phyloP scores from a whole-genome alignment of 805 yeast genomes.

The Yarrowia sp. region DNA sequence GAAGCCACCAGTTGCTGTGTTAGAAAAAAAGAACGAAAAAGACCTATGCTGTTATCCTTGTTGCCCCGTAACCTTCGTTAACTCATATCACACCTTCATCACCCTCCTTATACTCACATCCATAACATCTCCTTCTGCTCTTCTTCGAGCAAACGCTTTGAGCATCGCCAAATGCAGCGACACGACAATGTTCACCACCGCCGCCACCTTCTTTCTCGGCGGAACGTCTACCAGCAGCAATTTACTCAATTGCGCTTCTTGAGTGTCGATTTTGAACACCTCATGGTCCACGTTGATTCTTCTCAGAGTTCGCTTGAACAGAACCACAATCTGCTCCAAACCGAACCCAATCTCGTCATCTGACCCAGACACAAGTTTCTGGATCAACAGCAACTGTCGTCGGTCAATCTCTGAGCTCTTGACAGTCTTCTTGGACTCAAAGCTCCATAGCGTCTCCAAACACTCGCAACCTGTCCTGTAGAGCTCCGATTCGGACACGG shows the following conservation, averaged over 20 bases:
- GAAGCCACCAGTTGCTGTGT: constrained; percentile 38
- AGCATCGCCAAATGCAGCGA: constrained; percentile 32
- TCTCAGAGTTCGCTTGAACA: constrained; percentile 20
- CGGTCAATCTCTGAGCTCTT: constrained; percentile 32
- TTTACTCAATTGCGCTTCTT: constrained; percentile 12
- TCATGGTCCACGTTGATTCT: constrained; percentile 27
- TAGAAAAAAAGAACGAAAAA: background rate
- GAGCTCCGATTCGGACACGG: constrained; percentile 22
- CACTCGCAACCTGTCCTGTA: constrained; percentile 16
- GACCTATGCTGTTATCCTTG: no score
- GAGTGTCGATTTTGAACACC: background rate
- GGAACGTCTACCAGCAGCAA: constrained; percentile 30
- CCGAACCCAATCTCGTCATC: constrained; percentile 21
- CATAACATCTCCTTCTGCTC: background rate
- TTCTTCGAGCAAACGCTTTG: constrained; percentile 11
- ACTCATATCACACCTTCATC: background rate
- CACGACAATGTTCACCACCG: constrained; percentile 28
- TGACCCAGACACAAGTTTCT: constrained; percentile 26
- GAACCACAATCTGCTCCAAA: constrained; percentile 26
- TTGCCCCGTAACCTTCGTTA: no score
- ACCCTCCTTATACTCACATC: constrained; percentile 8
- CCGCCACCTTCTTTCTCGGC: constrained; percentile 7
- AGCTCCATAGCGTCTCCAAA: constrained; percentile 21
- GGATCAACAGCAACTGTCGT: constrained; percentile 14
- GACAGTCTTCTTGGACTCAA: constrained; percentile 24